Conservation (phyloP, 1,284 basidiomycete species). For the Moniliophthora roreri region DNA sequence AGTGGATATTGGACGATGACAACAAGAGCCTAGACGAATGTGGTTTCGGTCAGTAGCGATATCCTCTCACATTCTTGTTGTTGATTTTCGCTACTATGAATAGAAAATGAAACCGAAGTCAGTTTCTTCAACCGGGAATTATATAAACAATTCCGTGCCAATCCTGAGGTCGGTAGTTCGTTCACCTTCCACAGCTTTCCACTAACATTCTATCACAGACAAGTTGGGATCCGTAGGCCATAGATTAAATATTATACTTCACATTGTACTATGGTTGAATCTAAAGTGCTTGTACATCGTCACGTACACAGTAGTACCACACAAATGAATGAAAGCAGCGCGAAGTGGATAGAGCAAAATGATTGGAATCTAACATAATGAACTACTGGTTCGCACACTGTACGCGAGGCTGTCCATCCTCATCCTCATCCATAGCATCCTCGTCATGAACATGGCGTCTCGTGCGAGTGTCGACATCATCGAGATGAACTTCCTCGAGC, state of each 20-base stretch:
- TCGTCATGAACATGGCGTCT: slow-evolving; percentile 51
- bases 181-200: slow-evolving; percentile 4
- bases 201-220: slow-evolving; percentile 33
- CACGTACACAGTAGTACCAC: neutral
- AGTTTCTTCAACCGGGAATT: slow-evolving; percentile 82
- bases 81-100: neutral
- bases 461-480: slow-evolving; percentile 82
- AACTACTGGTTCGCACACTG: slow-evolving; percentile 82
- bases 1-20: slow-evolving; percentile 83
- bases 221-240: slow-evolving; percentile 42
- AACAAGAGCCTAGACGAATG: slow-evolving; percentile 60
- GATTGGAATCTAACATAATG: slow-evolving; percentile 4
- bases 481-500: slow-evolving; percentile 86
- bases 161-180: slow-evolving; percentile 68
- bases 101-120: slow-evolving; percentile 94
- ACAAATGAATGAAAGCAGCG: neutral
- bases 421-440: slow-evolving; percentile 88
- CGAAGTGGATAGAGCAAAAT: neutral
- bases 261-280: neutral
- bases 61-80: neutral
- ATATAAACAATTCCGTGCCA: slow-evolving; percentile 78
- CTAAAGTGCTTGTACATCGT: slow-evolving; percentile 2
- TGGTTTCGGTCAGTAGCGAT: slow-evolving; percentile 64
- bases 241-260: neutral
- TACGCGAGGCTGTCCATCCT: slow-evolving; percentile 74